Percentiles rank a stretch among this genome's conserved stretches.
phyloP scores from a whole-genome alignment of 805 yeast species.

The Spathaspora gorwiae region DNA sequence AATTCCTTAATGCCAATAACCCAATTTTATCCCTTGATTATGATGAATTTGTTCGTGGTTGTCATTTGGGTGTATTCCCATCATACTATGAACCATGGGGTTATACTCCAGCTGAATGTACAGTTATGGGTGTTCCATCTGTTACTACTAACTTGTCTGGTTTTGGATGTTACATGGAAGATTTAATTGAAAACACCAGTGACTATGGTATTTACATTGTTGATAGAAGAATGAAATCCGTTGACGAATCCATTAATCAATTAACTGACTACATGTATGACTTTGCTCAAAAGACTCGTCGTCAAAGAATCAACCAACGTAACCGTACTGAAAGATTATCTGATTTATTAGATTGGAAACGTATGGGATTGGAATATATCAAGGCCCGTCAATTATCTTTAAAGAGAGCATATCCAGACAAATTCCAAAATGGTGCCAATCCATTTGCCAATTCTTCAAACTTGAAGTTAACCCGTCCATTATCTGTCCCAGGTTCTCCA shows the following conservation, averaged over 20 bases:
- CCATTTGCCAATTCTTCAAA: conserved; percentile 43
- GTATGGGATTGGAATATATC: conserved; percentile 95
- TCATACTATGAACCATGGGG: conserved; percentile 99
- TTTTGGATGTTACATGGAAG: conserved; percentile 98
- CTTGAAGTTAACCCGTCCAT: conserved; percentile 80
- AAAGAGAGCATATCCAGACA: conserved; percentile 89
- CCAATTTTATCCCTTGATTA: conserved; percentile 91
- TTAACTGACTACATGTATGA: conserved; percentile 85
- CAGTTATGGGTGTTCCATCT: conserved; percentile 98
- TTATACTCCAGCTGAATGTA: conserved; percentile 98
- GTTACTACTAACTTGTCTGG: conserved; percentile 95
- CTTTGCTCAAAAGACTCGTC: conserved; percentile 81
- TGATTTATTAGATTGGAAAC: conserved; percentile 92
- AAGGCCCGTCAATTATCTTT: conserved; percentile 91
- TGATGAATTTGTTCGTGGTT: conserved; percentile 96
- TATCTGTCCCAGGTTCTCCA: conserved; percentile 97
- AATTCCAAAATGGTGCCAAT: conserved; percentile 53
- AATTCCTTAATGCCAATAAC: conserved; percentile 88
- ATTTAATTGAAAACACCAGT: conserved; percentile 84
- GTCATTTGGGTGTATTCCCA: conserved; percentile 97
- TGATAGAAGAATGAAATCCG: conserved; percentile 86
- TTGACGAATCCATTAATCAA: conserved; percentile 91
- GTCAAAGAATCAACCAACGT: conserved; percentile 97
- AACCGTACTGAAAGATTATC: conserved; percentile 93
- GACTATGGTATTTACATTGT: conserved; percentile 97